phyloP scores from a whole-genome alignment of 495 filamentous ascomycete species.

The Endocarpon pusillum region DNA sequence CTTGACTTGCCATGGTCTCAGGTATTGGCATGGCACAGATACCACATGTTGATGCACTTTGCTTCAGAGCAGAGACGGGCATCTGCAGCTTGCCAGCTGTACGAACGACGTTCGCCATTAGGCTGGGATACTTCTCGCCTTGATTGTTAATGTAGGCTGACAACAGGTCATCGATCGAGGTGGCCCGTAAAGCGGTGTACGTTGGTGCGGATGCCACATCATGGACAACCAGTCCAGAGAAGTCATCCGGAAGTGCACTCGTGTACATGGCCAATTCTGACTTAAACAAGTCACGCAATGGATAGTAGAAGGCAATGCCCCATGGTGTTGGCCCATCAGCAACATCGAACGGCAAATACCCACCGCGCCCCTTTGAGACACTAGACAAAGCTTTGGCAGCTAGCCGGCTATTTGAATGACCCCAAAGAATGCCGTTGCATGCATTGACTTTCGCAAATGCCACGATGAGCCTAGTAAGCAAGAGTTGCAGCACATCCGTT shows the following conservation, averaged over 20 bases:
- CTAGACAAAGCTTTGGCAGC: constrained; percentile 74
- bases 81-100: constrained; percentile 61
- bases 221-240: constrained; percentile 12
- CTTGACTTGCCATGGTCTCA: too few relatives aligned
- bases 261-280: constrained; percentile 56
- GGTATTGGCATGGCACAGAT: neutral
- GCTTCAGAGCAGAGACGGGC: constrained; percentile 4
- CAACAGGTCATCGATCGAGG: constrained; percentile 86
- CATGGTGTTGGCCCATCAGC: constrained; percentile 51
- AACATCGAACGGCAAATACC: constrained; percentile 62
- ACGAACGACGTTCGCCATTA: constrained; percentile 85
- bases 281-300: constrained; percentile 65
- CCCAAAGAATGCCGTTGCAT: constrained; percentile 64
- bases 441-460: constrained; percentile 36
- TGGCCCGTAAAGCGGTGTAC: constrained; percentile 38
- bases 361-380: constrained; percentile 80
- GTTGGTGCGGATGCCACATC: constrained; percentile 32
- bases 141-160: constrained; percentile 72
- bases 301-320: constrained; percentile 46
- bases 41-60: neutral
- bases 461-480: constrained; percentile 54
- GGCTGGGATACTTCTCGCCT: constrained; percentile 73
- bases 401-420: constrained; percentile 70
- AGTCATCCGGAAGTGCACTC: constrained; percentile 22
- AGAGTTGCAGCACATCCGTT: constrained; percentile 49